A percentile compares a stretch with the other conserved stretches of the same genome.
phyloP scores from a whole-genome alignment of 768 basidiomycete species.

The Crucibulum laeve region DNA sequence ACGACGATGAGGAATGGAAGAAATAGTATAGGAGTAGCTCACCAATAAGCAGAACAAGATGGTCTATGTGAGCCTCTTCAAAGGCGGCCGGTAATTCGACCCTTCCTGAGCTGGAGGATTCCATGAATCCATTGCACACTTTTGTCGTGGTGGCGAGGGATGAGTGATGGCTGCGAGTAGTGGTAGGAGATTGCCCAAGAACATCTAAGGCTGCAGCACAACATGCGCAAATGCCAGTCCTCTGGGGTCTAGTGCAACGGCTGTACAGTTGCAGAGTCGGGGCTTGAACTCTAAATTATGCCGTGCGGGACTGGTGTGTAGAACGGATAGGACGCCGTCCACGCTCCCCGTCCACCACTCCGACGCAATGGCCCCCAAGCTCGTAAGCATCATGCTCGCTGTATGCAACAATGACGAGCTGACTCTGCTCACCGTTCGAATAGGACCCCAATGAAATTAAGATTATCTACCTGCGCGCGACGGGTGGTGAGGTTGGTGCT shows the following conservation, averaged over 20 bases:
- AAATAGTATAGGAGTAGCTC: slow-evolving; percentile 12
- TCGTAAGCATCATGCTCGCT: slow-evolving; percentile 40
- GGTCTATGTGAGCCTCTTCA: slow-evolving; percentile 79
- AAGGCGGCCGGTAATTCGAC: slow-evolving; percentile 81
- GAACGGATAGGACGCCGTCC: background rate
- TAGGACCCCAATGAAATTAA: slow-evolving; percentile 98
- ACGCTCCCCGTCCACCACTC: slow-evolving; percentile 24
- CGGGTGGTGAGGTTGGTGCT: slow-evolving; percentile 99
- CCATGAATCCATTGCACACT: slow-evolving; percentile 81
- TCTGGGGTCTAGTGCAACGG: no score
- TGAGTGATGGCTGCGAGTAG: no score
- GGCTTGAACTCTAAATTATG: slow-evolving; percentile 47
- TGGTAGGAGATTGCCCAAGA: background rate
- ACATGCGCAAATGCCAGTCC: slow-evolving; percentile 28
- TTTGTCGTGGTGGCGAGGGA: slow-evolving; percentile 23
- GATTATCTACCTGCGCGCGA: slow-evolving; percentile 97
- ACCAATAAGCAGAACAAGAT: slow-evolving; percentile 89
- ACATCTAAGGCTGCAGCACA: slow-evolving; percentile 22
- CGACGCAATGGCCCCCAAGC: slow-evolving; percentile 70
- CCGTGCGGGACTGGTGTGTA: background rate
- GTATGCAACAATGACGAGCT: slow-evolving; percentile 1
- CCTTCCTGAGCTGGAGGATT: slow-evolving; percentile 60
- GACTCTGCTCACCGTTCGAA: slow-evolving; percentile 7
- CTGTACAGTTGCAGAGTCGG: slow-evolving; percentile 60
- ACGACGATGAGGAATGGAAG: slow-evolving; percentile 1